Conservation (phyloP, 305 asterid species). For the Solanum hybrid region DNA sequence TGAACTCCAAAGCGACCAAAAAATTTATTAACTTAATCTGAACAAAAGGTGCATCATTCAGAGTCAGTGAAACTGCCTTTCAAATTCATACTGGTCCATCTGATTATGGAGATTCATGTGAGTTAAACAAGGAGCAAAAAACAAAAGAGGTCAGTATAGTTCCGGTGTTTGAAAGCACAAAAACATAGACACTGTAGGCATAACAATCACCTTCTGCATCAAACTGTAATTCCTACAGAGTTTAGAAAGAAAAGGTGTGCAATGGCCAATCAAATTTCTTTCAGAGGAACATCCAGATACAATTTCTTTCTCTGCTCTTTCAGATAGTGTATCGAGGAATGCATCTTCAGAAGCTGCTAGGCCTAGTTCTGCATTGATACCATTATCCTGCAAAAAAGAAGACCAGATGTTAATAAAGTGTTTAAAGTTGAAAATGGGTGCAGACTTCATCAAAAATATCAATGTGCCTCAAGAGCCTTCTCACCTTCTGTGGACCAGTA, state of each 20-base stretch:
- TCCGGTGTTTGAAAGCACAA: not conserved
- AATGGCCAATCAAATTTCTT: conserved; percentile 75
- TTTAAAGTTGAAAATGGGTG: not conserved
- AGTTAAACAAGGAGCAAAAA: not conserved
- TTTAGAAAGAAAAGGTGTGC: conserved; percentile 63
- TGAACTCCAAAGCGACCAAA: not conserved
- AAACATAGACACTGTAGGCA: not conserved
- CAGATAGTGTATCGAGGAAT: conserved; percentile 68
- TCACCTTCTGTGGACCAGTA: conserved; percentile 18
- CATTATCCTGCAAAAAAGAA: conserved; percentile 39
- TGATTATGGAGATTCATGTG: not conserved
- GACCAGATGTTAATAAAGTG: conserved; percentile 6
- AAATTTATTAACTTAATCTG: not conserved
- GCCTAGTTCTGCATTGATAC: conserved; percentile 83
- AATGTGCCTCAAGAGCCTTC: conserved; percentile 17
- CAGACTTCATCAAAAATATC: conserved; percentile 6
- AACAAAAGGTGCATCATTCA: not conserved
- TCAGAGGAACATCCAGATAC: conserved; percentile 47
- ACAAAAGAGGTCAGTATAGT: not conserved
- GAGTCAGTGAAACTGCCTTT: not conserved
- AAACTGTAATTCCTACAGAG: conserved; percentile 77
- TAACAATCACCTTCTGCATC: conserved; percentile 76
- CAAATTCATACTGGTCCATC: not conserved
- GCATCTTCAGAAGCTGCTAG: conserved; percentile 93
- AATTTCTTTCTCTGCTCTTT: conserved; percentile 86